phyloP scores from a whole-genome alignment of 345 rosid species.

The Zanthoxylum bungeanum region DNA sequence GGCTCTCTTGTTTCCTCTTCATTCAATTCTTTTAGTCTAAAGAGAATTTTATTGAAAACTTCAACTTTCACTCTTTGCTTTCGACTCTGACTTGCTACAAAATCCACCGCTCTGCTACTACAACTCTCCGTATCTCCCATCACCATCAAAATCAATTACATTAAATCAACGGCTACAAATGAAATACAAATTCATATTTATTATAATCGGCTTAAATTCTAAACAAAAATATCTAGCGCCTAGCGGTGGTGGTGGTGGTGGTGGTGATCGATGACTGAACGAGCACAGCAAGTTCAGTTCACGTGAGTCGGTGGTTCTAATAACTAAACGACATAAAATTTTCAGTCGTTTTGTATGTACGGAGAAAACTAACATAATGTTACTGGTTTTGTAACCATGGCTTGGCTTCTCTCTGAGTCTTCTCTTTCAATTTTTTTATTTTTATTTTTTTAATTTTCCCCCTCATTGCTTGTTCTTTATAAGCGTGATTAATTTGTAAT shows the following conservation, averaged over 20 bases:
- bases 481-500: neutral
- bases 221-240: neutral
- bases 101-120: constrained; percentile 49
- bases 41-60: constrained; percentile 42
- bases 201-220: neutral
- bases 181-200: neutral
- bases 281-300: neutral
- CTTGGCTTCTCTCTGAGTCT: neutral
- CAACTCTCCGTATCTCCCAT: constrained; percentile 59
- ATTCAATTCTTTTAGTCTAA: constrained; percentile 40
- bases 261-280: neutral
- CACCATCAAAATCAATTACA: neutral
- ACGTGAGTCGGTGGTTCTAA: constrained; percentile 4
- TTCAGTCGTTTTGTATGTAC: constrained; percentile 16
- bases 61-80: constrained; percentile 45
- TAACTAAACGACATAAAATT: constrained; percentile 15
- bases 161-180: neutral
- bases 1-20: constrained; percentile 34
- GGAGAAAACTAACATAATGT: constrained; percentile 1
- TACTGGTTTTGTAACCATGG: constrained; percentile 11
- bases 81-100: constrained; percentile 27
- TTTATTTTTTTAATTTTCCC: neutral
- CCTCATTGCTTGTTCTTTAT: neutral
- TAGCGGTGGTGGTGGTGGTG: no score
- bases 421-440: neutral